A percentile compares a stretch with the other conserved stretches of the same genome.
Evolutionary conservation across 2,329 filamentous ascomycete genomes (phyloP).

Genomic region (Helotiales sp.): DNA sequence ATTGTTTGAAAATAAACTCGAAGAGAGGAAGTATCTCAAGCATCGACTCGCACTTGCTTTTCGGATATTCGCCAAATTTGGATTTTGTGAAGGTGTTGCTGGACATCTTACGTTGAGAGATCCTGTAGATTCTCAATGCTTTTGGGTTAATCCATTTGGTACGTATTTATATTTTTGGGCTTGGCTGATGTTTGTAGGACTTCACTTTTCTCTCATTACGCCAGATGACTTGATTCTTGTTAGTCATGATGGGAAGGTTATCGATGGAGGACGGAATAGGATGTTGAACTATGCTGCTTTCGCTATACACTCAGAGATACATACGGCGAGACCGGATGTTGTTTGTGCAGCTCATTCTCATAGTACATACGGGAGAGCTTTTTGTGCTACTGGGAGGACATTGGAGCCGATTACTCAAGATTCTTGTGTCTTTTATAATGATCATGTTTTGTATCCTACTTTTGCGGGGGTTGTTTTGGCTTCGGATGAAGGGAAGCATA

Average conservation of each 20-base stretch:
- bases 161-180: constrained; percentile 47
- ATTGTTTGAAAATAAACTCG: constrained; percentile 32
- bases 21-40: constrained; percentile 32
- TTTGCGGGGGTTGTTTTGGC: constrained; percentile 53
- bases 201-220: constrained; percentile 34
- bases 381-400: constrained; percentile 58
- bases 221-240: constrained; percentile 65
- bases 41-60: constrained; percentile 46
- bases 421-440: constrained; percentile 49
- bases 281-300: constrained; percentile 42
- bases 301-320: constrained; percentile 57
- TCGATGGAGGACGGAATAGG: constrained; percentile 54
- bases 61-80: constrained; percentile 43
- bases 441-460: constrained; percentile 37
- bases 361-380: constrained; percentile 56
- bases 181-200: constrained; percentile 34
- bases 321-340: constrained; percentile 56
- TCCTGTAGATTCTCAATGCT: constrained; percentile 18
- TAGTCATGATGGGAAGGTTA: constrained; percentile 56
- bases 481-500: constrained; percentile 48
- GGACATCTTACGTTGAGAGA: constrained; percentile 41
- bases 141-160: constrained; percentile 28
- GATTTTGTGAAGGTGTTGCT: constrained; percentile 42
- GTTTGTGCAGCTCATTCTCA: constrained; percentile 56
- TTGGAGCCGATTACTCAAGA: constrained; percentile 60